Evolutionary conservation across 257 asterid species (phyloP).

Genomic region (Solanum megistacrolobum): DNA sequence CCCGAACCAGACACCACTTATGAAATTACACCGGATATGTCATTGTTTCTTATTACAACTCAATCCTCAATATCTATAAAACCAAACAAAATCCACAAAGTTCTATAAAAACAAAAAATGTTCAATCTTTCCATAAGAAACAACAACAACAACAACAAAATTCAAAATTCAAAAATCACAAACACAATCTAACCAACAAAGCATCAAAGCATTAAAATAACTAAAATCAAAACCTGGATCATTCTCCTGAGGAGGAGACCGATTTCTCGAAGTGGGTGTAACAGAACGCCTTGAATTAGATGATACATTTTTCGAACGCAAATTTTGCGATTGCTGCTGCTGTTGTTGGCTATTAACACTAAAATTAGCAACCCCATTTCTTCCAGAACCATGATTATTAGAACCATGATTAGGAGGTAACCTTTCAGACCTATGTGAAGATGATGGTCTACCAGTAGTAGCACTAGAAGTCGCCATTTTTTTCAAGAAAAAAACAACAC

Average conservation of each 20-base stretch:
- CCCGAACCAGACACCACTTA: background rate
- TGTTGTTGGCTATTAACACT: slow-evolving; percentile 17
- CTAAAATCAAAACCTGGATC: slow-evolving; percentile 38
- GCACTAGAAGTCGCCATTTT: slow-evolving; percentile 32
- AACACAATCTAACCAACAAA: background rate
- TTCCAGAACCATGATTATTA: slow-evolving; percentile 14
- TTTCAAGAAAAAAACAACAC: background rate
- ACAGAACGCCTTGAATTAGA: slow-evolving; percentile 58
- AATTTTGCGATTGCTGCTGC: background rate
- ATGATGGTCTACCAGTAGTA: slow-evolving; percentile 25
- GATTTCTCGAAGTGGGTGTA: slow-evolving; percentile 64
- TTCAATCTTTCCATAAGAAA: background rate
- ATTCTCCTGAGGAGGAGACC: slow-evolving; percentile 27
- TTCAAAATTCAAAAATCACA: background rate
- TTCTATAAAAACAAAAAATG: background rate
- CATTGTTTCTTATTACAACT: background rate
- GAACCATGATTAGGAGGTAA: slow-evolving; percentile 20
- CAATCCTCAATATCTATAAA: background rate
- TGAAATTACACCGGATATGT: background rate
- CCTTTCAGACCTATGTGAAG: slow-evolving; percentile 30
- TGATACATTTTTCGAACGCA: background rate
- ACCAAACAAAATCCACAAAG: background rate
- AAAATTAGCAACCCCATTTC: background rate
- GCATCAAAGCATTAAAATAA: background rate
- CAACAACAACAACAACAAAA: background rate